These are phyloP conservation scores for Trichophaea hybrida DNA, from an alignment of 2,329 filamentous ascomycete species.

Conservation along the genomic window DNA sequence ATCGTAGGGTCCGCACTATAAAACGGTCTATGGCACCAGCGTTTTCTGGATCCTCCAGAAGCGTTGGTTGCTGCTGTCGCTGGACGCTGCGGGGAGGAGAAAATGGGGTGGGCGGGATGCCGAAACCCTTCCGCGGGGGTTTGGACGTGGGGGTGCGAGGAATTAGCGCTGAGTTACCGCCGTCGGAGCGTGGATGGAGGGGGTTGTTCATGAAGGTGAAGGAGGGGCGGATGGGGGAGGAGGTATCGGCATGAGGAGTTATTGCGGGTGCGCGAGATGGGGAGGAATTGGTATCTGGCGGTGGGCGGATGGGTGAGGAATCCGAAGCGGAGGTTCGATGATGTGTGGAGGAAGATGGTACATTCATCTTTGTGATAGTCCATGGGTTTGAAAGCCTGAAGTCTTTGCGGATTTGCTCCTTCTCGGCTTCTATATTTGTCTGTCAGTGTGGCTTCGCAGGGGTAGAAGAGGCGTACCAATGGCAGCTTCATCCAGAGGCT, in stretches of 20 bases:
- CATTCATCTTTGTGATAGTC: constrained; percentile 38
- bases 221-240: not conserved
- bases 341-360: constrained; percentile 17
- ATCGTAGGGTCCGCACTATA: constrained; percentile 5
- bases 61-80: not conserved
- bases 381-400: constrained; percentile 36
- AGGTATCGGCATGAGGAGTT: not conserved
- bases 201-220: not conserved
- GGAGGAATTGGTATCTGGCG: too few relatives aligned
- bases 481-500: not conserved
- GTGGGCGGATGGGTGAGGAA: not conserved
- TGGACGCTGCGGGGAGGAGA: not conserved
- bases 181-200: not conserved
- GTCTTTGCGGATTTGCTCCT: constrained; percentile 29
- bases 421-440: constrained; percentile 24
- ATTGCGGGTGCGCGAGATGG: too few relatives aligned
- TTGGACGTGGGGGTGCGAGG: not conserved
- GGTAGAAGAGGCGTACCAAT: not conserved
- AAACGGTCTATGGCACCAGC: constrained; percentile 10
- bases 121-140: not conserved
- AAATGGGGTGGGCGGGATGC: constrained; percentile 5
- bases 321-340: not conserved
- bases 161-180: not conserved
- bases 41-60: not conserved
- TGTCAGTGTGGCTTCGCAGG: not conserved